Conservation (phyloP, 2,329 filamentous ascomycete species). For the Fusarium sp. region DNA sequence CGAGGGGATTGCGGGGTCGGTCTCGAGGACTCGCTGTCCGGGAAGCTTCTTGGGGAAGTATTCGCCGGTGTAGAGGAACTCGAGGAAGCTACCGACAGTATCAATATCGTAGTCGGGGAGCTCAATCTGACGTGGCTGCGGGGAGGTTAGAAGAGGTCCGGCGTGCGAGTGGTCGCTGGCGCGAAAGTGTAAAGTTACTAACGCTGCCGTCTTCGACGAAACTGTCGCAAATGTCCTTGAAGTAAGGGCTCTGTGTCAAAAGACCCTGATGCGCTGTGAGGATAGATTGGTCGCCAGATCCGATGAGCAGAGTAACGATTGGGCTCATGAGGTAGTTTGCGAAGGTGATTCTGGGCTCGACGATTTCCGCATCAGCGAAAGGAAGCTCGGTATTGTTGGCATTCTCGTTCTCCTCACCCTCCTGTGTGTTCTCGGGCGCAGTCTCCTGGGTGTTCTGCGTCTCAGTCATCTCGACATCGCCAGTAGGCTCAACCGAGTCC, state of each 20-base stretch:
- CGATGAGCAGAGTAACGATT: conserved; percentile 75
- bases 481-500: conserved; percentile 44
- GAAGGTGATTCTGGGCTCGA: conserved; percentile 57
- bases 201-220: conserved; percentile 73
- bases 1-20: conserved; percentile 70
- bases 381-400: conserved; percentile 51
- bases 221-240: conserved; percentile 70
- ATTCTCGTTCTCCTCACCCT: conserved; percentile 49
- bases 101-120: conserved; percentile 59
- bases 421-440: conserved; percentile 46
- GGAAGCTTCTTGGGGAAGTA: conserved; percentile 78
- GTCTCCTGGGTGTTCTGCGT: conserved; percentile 21
- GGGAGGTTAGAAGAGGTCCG: background rate
- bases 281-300: conserved; percentile 69
- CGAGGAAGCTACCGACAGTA: conserved; percentile 54
- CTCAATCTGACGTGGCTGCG: conserved; percentile 71
- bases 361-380: conserved; percentile 51
- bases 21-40: conserved; percentile 74
- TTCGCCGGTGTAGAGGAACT: conserved; percentile 56
- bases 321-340: conserved; percentile 74
- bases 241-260: conserved; percentile 78
- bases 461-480: conserved; percentile 55
- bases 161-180: background rate
- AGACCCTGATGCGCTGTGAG: conserved; percentile 85
- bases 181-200: conserved; percentile 45